Evolutionary conservation across 2,329 filamentous ascomycete genomes (phyloP).

Genomic region (Cercospora sp.): DNA sequence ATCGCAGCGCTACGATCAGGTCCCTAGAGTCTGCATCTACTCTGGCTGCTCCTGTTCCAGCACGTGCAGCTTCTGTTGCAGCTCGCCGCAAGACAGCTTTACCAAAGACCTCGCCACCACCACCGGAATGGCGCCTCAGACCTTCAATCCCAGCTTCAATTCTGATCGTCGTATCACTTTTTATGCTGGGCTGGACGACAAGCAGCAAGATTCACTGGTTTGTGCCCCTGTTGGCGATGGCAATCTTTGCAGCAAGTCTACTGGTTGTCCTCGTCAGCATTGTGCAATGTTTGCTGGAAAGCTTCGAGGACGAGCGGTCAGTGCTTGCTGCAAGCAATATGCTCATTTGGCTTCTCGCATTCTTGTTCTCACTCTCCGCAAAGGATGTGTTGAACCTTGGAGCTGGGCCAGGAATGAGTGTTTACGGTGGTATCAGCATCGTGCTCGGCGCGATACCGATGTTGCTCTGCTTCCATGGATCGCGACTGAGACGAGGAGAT

Average conservation of each 20-base stretch:
- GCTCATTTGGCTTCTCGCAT: slow-evolving; percentile 56
- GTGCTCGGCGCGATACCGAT: slow-evolving; percentile 1
- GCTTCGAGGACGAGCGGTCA: slow-evolving; percentile 56
- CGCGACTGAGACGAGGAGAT: not conserved
- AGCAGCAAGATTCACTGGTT: slow-evolving; percentile 50
- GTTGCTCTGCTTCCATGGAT: slow-evolving; percentile 6
- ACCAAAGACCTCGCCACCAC: not conserved
- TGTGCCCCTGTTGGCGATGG: slow-evolving; percentile 50
- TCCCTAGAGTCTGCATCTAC: slow-evolving; percentile 13
- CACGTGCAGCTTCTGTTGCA: not conserved
- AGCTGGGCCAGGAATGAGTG: slow-evolving; percentile 41
- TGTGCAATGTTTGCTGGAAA: slow-evolving; percentile 52
- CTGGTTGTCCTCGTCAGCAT: slow-evolving; percentile 33
- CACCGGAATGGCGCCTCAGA: slow-evolving; percentile 27
- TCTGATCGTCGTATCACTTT: slow-evolving; percentile 21
- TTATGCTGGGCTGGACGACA: slow-evolving; percentile 37
- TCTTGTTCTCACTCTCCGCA: slow-evolving; percentile 61
- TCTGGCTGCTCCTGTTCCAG: not conserved
- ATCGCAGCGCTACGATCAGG: slow-evolving; percentile 15
- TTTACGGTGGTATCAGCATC: slow-evolving; percentile 40
- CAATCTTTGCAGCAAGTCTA: slow-evolving; percentile 13
- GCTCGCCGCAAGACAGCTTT: not conserved
- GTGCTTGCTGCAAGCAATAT: slow-evolving; percentile 59
- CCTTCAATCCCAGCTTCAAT: slow-evolving; percentile 25
- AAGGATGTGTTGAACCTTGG: slow-evolving; percentile 47